Base-by-base conservation (phyloP, 2,329 filamentous ascomycete species). In the Arthrobotrys pseudoclavata region DNA sequence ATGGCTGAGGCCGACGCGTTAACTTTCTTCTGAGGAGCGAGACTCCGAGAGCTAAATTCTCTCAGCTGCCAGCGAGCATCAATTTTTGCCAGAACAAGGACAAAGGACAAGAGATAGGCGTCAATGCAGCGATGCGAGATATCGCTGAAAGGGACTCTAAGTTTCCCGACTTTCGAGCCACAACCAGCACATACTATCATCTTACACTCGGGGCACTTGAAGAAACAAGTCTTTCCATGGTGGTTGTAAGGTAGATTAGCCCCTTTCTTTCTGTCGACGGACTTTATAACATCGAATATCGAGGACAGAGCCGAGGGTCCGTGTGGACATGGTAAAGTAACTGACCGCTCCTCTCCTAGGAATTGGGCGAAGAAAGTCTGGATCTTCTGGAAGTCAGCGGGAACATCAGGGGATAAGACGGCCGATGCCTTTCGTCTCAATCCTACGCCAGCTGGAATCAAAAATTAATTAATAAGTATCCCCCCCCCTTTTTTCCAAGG, bases 121-220 rank as follows among this genome's bases (percentile, higher is more conserved):
- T 76, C 60, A 1, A 52, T 42, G n/a, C 72, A 76, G n/a, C n/a
- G 45, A 29, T 76, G 72, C 0, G n/a, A 40, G 2, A 55, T 9
- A n/a, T 15, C 2, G 31, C n/a, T 22, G n/a, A 47, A 24, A 47
- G 62, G 4, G 1, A 5, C n/a, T 18, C 53, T 76, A 7, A 37
- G 4, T 3, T 31, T 52, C 15, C 34, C 66, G 31, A 76, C 26
- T 15, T 67, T 70, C 15, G 37, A 29, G 12, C 42, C 67, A 15
- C 72, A 76, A n/a, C 72, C 72, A 18, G 69, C 66, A 20, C 72
- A 76, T 13, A 67, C 42, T 6, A 18, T 60, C 48, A 53, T 48
- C 15, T 61, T 70, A 10, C 72, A 76, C 6, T 61, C 66, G 2
- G 40, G 20, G n/a, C 72, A 76, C 40, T 57, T 70, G 40, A 69